These are phyloP conservation scores for Beauveria asiatica DNA, from an alignment of 2,329 filamentous ascomycete genomes.

Conservation along the genomic window DNA sequence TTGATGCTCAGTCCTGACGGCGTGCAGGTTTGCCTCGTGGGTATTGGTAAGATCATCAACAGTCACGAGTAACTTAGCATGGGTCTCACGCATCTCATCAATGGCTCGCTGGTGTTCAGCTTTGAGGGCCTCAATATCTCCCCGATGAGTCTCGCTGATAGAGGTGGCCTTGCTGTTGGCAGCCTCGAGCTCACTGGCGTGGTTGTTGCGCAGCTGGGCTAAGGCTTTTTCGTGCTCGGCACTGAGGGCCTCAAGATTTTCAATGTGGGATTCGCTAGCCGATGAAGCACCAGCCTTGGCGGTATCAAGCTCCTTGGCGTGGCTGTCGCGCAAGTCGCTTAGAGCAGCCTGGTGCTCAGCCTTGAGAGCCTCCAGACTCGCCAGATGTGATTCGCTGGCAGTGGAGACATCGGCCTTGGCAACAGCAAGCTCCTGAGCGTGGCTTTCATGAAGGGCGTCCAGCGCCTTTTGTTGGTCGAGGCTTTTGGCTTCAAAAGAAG, in stretches of 20 bases:
- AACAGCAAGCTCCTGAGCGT: slow-evolving; percentile 50
- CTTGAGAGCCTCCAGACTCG: slow-evolving; percentile 28
- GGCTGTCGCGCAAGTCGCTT: slow-evolving; percentile 41
- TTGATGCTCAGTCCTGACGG: slow-evolving; percentile 45
- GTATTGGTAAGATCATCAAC: slow-evolving; percentile 18
- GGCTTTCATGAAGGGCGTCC: slow-evolving; percentile 45
- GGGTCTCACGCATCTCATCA: slow-evolving; percentile 29
- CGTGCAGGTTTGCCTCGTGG: slow-evolving; percentile 24
- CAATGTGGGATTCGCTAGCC: slow-evolving; percentile 38
- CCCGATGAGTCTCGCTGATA: slow-evolving; percentile 19
- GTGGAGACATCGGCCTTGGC: slow-evolving; percentile 35
- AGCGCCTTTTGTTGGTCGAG: slow-evolving; percentile 45
- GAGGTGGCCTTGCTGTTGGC: slow-evolving; percentile 28
- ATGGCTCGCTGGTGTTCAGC: slow-evolving; percentile 42
- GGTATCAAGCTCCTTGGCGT: slow-evolving; percentile 50
- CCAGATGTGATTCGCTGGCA: slow-evolving; percentile 20
- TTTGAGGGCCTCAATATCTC: slow-evolving; percentile 28
- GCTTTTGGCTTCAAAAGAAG: slow-evolving; percentile 42
- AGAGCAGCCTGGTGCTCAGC: slow-evolving; percentile 25
- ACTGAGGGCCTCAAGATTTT: slow-evolving; percentile 47
- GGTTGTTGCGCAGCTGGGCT: slow-evolving; percentile 30
- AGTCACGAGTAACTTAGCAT: slow-evolving; percentile 20
- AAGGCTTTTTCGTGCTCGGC: slow-evolving; percentile 46
- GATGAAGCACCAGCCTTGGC: slow-evolving; percentile 44
- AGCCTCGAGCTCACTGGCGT: slow-evolving; percentile 32